These are phyloP conservation scores for Sclerotinia trifoliorum DNA, from an alignment of 2,329 filamentous ascomycete genomes.

Conservation along the genomic window DNA sequence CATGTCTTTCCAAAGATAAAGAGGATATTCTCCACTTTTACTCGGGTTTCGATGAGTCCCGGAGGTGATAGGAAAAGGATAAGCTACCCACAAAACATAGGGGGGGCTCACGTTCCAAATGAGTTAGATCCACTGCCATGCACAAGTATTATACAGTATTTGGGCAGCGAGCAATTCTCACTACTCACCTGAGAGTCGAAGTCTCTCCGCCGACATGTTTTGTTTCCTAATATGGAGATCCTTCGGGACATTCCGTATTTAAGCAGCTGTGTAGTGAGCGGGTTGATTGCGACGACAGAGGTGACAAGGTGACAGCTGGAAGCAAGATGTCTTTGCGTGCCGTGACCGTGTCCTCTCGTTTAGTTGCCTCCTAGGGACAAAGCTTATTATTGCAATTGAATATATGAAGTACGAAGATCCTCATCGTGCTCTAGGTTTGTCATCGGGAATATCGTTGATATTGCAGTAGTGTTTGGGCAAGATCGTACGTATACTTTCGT, in stretches of 20 bases:
- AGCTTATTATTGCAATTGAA: background rate
- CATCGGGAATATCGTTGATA: background rate
- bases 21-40: constrained; percentile 4
- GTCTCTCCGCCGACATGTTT: background rate
- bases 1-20: constrained; percentile 12
- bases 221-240: background rate
- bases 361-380: constrained; percentile 3
- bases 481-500: constrained; percentile 8
- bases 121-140: constrained; percentile 1
- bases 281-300: constrained; percentile 2
- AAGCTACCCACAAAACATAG: constrained; percentile 10
- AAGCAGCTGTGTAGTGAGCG: background rate
- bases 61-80: background rate
- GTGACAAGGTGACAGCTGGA: background rate
- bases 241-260: background rate
- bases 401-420: background rate
- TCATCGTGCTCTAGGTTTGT: background rate
- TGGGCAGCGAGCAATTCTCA: constrained; percentile 5
- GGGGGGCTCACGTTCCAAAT: constrained; percentile 13
- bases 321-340: background rate
- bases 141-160: background rate
- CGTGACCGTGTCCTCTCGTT: background rate
- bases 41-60: background rate
- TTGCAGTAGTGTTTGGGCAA: constrained; percentile 9
- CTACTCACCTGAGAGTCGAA: background rate